Base-by-base conservation (phyloP, 1,284 basidiomycete genomes). In the Trichosporon coremiiforme region DNA sequence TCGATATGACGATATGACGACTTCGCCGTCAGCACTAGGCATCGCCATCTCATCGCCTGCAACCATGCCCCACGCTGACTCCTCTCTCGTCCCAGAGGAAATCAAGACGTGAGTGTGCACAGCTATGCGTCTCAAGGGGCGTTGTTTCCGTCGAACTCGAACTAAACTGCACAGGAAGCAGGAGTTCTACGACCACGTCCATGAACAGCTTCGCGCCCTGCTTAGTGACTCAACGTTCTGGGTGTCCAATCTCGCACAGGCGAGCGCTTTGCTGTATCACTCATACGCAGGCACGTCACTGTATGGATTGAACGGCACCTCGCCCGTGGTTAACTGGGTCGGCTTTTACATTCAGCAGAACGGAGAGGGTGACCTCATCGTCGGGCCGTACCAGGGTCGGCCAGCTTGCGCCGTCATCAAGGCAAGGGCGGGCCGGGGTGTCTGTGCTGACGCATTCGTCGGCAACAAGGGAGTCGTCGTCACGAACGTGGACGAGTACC, bases 211-310 rank as follows among this genome's bases (percentile, higher is more conserved):
- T 22, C 80, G 85, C 20, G 77, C 83, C 36, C 82, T 95, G 45
- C 82, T 94, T 87, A 87, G 15, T 90, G 87, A 9, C 89, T 93
- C 75, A 84, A 62, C 88, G 67, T 87, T 89, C 77, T 95, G 92
- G 93, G 93, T 94, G 31, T 89, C 92, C n/a, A 94, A 94, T 80
- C 87, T 94, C 33, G 88, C 93, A 60, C 95, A 94, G 80, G 87
- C 91, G 0, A 88, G 92, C 47, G 89, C 92, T 17, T 82, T 94
- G 64, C 87, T 95, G 64, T 95, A 89, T 84, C 89, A 90, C 78
- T 87, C 91, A 13, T 87, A 94, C 63, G 86, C 88, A 57, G 89
- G 90, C 71, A 84, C 86, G 20, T 79, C 86, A 35, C 83, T 89
- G 75, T 94, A 93, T 78, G 92, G 92, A 35, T 29, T 71, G 1